phyloP scores from a whole-genome alignment of 2,329 filamentous ascomycete genomes.

The Tolypocladium pustulatum region DNA sequence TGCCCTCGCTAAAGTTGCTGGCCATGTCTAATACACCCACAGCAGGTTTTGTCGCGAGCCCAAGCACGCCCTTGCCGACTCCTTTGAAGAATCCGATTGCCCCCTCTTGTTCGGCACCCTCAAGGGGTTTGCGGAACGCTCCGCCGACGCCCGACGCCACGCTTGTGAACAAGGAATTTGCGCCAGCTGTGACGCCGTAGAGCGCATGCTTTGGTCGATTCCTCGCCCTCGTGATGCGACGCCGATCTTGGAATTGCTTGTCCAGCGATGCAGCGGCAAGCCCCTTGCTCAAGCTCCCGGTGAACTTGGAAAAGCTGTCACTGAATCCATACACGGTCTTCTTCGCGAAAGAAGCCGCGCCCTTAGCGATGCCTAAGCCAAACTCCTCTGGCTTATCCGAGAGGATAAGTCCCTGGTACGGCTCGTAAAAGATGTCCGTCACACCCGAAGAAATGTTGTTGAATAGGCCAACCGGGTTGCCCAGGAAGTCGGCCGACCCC shows the following conservation, averaged over 20 bases:
- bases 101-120: slow-evolving; percentile 93
- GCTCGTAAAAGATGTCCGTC: slow-evolving; percentile 97
- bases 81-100: slow-evolving; percentile 94
- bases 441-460: slow-evolving; percentile 97
- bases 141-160: slow-evolving; percentile 90
- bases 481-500: slow-evolving; percentile 92
- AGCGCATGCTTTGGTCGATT: slow-evolving; percentile 96
- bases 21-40: slow-evolving; percentile 96
- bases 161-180: slow-evolving; percentile 88
- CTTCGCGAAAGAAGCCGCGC: slow-evolving; percentile 93
- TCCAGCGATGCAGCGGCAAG: slow-evolving; percentile 91
- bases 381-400: slow-evolving; percentile 93
- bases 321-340: slow-evolving; percentile 97
- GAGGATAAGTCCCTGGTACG: slow-evolving; percentile 94
- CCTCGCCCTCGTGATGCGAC: slow-evolving; percentile 83
- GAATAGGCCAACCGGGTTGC: slow-evolving; percentile 94
- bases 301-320: slow-evolving; percentile 96
- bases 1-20: slow-evolving; percentile 92
- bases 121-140: slow-evolving; percentile 82
- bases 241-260: slow-evolving; percentile 96
- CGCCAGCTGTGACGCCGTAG: slow-evolving; percentile 90
- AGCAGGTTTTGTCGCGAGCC: slow-evolving; percentile 91
- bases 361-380: slow-evolving; percentile 89
- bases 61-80: slow-evolving; percentile 87
- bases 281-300: slow-evolving; percentile 92